These are phyloP conservation scores for Colletotrichum sansevieriae DNA, from an alignment of 2,329 filamentous ascomycete genomes.

Conservation along the genomic window DNA sequence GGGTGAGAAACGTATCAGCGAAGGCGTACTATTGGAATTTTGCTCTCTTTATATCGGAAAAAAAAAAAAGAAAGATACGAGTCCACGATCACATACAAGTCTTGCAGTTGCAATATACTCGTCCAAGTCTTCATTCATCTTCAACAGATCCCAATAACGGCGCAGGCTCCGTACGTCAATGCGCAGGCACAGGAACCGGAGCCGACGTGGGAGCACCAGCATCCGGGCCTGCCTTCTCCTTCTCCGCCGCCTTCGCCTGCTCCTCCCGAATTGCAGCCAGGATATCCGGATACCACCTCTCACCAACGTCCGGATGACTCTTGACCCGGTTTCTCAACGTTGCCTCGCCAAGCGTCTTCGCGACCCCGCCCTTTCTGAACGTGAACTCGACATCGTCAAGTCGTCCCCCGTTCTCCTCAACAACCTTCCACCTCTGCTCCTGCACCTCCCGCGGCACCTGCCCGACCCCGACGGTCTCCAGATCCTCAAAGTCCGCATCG, in stretches of 20 bases:
- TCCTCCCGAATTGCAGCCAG: slow-evolving; percentile 69
- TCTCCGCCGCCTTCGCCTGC: slow-evolving; percentile 56
- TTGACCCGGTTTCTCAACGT: slow-evolving; percentile 87
- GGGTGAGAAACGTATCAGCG: slow-evolving; percentile 32
- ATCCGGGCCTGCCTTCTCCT: not conserved
- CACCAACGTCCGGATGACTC: slow-evolving; percentile 88
- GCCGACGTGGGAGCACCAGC: not conserved
- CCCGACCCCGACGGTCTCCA: slow-evolving; percentile 72
- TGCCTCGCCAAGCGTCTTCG: slow-evolving; percentile 81
- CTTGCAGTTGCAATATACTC: not conserved
- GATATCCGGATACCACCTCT: slow-evolving; percentile 81
- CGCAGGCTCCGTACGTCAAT: not conserved
- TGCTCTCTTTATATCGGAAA: slow-evolving; percentile 35
- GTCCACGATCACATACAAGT: slow-evolving; percentile 15
- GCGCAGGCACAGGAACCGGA: not conserved
- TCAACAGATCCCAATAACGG: not conserved
- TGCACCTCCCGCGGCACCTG: slow-evolving; percentile 72
- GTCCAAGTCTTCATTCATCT: not conserved
- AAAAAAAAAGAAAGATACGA: slow-evolving; percentile 23
- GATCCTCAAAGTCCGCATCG: slow-evolving; percentile 83
- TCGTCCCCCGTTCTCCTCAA: slow-evolving; percentile 69
- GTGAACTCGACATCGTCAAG: slow-evolving; percentile 89
- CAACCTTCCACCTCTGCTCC: slow-evolving; percentile 70
- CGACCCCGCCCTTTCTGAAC: slow-evolving; percentile 77
- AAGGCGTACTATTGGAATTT: slow-evolving; percentile 40